phyloP scores from a whole-genome alignment of 108 stramenopile genomes.

The Nitzschia sp. region DNA sequence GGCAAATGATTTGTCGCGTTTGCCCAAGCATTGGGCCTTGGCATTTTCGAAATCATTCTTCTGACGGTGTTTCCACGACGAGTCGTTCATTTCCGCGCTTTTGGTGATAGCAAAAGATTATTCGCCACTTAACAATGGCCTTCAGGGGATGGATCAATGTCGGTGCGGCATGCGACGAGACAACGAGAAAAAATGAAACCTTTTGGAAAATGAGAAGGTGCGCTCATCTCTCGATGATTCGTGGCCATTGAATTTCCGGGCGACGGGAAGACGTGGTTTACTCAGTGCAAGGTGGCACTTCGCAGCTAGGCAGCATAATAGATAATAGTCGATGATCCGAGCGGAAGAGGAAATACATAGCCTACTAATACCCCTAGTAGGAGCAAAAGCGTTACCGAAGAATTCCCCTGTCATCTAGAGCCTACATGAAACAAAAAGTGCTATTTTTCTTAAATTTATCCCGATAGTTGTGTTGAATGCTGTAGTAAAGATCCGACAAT shows the following conservation, averaged over 20 bases:
- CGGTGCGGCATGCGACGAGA: neutral
- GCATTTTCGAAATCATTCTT: conserved; percentile 67
- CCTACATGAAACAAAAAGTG: too few relatives aligned
- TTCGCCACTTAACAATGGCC: neutral
- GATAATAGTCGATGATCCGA: too few relatives aligned
- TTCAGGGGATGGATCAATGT: too few relatives aligned
- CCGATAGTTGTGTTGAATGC: too few relatives aligned
- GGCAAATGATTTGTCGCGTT: conserved; percentile 83
- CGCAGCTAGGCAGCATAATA: too few relatives aligned
- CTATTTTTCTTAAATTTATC: too few relatives aligned
- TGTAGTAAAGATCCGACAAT: too few relatives aligned
- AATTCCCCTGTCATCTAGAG: too few relatives aligned
- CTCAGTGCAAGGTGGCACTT: too few relatives aligned
- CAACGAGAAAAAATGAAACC: neutral
- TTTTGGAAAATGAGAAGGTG: neutral
- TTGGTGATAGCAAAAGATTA: neutral
- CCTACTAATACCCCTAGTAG: too few relatives aligned
- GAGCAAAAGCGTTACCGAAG: too few relatives aligned
- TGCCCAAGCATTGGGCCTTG: conserved; percentile 70
- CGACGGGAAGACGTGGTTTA: neutral
- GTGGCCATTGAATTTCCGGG: neutral
- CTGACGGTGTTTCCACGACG: conserved; percentile 28
- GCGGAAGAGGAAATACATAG: too few relatives aligned
- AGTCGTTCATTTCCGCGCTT: conserved; percentile 13
- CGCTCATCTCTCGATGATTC: neutral